These are phyloP conservation scores for Botrytis tulipae DNA, from an alignment of 2,329 filamentous ascomycete genomes.

Conservation along the genomic window DNA sequence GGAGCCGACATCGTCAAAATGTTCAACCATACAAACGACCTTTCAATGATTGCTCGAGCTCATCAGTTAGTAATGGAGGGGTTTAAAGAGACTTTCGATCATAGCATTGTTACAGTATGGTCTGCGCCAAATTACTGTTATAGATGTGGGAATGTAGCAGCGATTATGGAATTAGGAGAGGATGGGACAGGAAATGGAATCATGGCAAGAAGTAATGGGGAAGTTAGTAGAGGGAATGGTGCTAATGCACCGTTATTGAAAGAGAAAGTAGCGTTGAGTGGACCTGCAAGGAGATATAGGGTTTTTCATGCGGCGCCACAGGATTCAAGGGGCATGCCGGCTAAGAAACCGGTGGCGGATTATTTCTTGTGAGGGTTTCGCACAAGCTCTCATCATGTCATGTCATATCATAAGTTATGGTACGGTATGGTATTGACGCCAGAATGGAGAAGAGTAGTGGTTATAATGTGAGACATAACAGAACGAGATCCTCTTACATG, in stretches of 20 bases:
- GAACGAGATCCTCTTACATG: background rate
- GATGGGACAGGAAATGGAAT: slow-evolving; percentile 70
- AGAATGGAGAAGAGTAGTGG: background rate
- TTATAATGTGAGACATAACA: background rate
- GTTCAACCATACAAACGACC: slow-evolving; percentile 92
- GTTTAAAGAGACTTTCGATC: slow-evolving; percentile 99
- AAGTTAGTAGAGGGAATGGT: slow-evolving; percentile 54
- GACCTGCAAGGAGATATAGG: slow-evolving; percentile 84
- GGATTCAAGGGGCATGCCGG: slow-evolving; percentile 94
- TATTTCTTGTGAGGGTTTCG: slow-evolving; percentile 72
- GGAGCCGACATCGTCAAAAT: slow-evolving; percentile 92
- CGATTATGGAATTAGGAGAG: slow-evolving; percentile 88
- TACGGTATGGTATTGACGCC: background rate
- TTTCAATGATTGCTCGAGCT: slow-evolving; percentile 87
- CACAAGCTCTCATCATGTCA: background rate
- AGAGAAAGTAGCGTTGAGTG: slow-evolving; percentile 55
- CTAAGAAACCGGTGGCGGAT: slow-evolving; percentile 96
- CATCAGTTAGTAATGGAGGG: slow-evolving; percentile 99
- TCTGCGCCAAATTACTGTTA: slow-evolving; percentile 97
- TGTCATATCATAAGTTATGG: background rate
- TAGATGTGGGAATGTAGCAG: slow-evolving; percentile 86
- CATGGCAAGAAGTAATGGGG: slow-evolving; percentile 39
- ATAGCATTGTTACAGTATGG: slow-evolving; percentile 97
- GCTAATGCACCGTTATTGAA: slow-evolving; percentile 47
- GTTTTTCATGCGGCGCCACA: slow-evolving; percentile 97